Conservation (phyloP, 2,329 filamentous ascomycete species). For the Alternaria sp. region DNA sequence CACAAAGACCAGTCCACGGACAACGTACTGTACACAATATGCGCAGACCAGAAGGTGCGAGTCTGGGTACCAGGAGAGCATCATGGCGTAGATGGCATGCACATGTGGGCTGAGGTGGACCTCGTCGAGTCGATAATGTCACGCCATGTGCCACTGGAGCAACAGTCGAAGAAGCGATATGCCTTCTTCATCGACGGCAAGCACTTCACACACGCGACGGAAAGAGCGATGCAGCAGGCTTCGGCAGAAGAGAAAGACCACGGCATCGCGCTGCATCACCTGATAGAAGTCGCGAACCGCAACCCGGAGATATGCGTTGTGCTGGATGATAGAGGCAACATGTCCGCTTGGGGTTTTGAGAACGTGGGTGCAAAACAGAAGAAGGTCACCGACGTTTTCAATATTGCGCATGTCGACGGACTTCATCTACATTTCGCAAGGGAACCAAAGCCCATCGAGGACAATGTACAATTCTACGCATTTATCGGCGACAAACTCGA, state of each 20-base stretch:
- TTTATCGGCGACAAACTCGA: conserved; percentile 70
- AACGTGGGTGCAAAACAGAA: conserved; percentile 76
- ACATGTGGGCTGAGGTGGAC: conserved; percentile 82
- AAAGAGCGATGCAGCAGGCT: conserved; percentile 72
- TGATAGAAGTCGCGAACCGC: conserved; percentile 84
- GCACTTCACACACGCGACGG: conserved; percentile 78
- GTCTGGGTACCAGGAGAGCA: conserved; percentile 83
- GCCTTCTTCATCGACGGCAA: conserved; percentile 83
- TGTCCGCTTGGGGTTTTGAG: conserved; percentile 93
- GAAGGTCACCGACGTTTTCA: conserved; percentile 75
- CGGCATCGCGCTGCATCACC: conserved; percentile 75
- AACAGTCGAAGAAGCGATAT: conserved; percentile 61
- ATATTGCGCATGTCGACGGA: conserved; percentile 77
- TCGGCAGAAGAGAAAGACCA: conserved; percentile 66
- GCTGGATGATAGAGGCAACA: conserved; percentile 79
- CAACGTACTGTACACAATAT: conserved; percentile 89
- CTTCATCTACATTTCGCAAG: conserved; percentile 52
- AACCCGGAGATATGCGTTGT: conserved; percentile 87
- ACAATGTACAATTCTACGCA: conserved; percentile 73
- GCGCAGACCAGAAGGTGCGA: conserved; percentile 77
- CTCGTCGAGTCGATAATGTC: conserved; percentile 73
- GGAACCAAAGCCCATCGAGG: conserved; percentile 41
- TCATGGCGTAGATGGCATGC: conserved; percentile 72
- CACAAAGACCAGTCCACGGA: conserved; percentile 79
- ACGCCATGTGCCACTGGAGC: conserved; percentile 50